A percentile compares a stretch with the other conserved stretches of the same genome.
phyloP scores from a whole-genome alignment of 73 alveolate species.

The Paramecium sonneborni region DNA sequence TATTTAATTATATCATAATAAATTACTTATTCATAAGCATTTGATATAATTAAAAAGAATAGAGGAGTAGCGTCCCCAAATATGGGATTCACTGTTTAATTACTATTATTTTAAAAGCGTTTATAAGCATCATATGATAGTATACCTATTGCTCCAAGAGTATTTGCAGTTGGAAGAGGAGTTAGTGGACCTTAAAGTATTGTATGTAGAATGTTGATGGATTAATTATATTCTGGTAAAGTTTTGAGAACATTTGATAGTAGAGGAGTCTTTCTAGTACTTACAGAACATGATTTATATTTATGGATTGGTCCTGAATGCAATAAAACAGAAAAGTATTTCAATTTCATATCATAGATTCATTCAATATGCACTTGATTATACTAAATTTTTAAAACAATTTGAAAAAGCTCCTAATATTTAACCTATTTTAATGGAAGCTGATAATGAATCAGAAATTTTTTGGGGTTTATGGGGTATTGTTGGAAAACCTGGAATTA shows the following conservation, averaged over 20 bases:
- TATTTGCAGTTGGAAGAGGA: constrained; percentile 79
- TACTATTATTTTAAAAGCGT: constrained; percentile 79
- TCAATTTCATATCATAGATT: constrained; percentile 15
- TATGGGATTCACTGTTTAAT: constrained; percentile 78
- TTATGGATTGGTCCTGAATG: constrained; percentile 77
- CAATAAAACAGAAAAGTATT: constrained; percentile 66
- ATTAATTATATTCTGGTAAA: constrained; percentile 68
- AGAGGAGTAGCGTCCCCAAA: constrained; percentile 89
- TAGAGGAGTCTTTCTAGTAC: constrained; percentile 77
- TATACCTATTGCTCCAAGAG: constrained; percentile 78
- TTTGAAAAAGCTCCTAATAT: constrained; percentile 61
- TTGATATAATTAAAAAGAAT: constrained; percentile 70
- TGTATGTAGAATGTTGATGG: constrained; percentile 69
- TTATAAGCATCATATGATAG: constrained; percentile 72
- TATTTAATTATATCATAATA: constrained; percentile 71
- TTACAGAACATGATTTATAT: constrained; percentile 55
- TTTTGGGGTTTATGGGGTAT: constrained; percentile 70
- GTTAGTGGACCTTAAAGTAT: constrained; percentile 74
- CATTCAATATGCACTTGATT: constrained; percentile 68
- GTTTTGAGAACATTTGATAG: constrained; percentile 70
- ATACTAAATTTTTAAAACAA: constrained; percentile 38
- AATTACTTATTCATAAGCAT: constrained; percentile 71
- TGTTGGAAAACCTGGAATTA: neutral
- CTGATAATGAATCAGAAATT: constrained; percentile 57
- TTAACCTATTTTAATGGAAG: neutral